These are phyloP conservation scores for Quercus suber DNA, from an alignment of 306 rosid species.

Conservation along the genomic window DNA sequence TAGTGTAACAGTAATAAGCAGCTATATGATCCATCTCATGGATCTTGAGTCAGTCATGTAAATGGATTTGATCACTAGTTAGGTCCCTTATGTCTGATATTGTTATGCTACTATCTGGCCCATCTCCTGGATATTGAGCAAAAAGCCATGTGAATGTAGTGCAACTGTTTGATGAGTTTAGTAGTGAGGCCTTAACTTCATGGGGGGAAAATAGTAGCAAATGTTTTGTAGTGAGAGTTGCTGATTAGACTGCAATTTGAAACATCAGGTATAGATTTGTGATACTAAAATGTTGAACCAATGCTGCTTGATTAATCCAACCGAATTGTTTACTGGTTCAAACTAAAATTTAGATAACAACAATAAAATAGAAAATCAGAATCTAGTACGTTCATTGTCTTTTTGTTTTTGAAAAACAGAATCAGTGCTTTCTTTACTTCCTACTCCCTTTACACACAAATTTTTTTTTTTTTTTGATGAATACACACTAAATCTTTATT, in stretches of 20 bases:
- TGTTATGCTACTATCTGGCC: too few relatives aligned
- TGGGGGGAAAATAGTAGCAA: background rate
- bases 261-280: background rate
- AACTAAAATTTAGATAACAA: too few relatives aligned
- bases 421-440: background rate
- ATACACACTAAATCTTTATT: background rate
- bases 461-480: background rate
- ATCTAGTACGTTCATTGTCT: too few relatives aligned
- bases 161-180: background rate
- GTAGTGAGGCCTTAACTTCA: background rate
- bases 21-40: background rate
- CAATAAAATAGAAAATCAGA: too few relatives aligned
- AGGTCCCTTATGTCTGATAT: too few relatives aligned
- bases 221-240: background rate
- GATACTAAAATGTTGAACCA: background rate
- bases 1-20: background rate
- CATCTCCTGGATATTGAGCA: background rate
- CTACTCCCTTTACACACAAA: background rate
- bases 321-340: too few relatives aligned
- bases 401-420: too few relatives aligned
- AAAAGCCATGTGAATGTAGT: background rate
- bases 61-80: too few relatives aligned
- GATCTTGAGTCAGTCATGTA: background rate
- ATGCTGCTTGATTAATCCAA: background rate
- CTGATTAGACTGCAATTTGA: too few relatives aligned